Percentiles rank a stretch among this genome's conserved stretches.
Conservation (phyloP, 768 basidiomycete species). For the Boletus rubropictus region DNA sequence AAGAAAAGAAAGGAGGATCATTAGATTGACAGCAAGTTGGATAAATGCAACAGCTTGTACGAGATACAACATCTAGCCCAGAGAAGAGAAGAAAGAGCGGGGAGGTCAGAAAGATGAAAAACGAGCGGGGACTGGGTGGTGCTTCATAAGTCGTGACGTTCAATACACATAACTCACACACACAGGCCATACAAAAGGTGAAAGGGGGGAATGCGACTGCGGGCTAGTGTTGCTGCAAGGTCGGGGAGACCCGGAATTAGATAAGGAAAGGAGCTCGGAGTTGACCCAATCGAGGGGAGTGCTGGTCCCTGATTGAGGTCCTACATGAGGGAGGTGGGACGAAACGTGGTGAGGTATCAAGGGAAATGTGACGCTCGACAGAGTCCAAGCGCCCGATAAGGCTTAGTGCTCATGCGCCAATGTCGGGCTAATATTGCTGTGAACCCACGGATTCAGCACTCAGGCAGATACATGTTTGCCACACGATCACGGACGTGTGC, state of each 20-base stretch:
- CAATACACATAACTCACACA: too few relatives aligned
- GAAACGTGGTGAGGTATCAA: slow-evolving; percentile 30
- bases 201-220: slow-evolving; percentile 17
- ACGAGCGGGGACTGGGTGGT: too few relatives aligned
- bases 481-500: slow-evolving; percentile 90
- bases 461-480: slow-evolving; percentile 67
- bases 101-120: too few relatives aligned
- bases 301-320: slow-evolving; percentile 39
- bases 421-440: slow-evolving; percentile 37
- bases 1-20: too few relatives aligned
- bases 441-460: slow-evolving; percentile 63
- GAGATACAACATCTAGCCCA: too few relatives aligned
- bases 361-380: slow-evolving; percentile 38
- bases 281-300: slow-evolving; percentile 74
- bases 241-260: slow-evolving; percentile 31
- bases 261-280: slow-evolving; percentile 71
- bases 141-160: too few relatives aligned
- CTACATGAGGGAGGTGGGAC: slow-evolving; percentile 35
- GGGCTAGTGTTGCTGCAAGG: slow-evolving; percentile 12
- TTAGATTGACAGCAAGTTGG: too few relatives aligned
- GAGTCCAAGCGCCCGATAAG: slow-evolving; percentile 18
- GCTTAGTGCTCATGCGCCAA: slow-evolving; percentile 12
- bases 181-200: too few relatives aligned
- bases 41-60: too few relatives aligned
- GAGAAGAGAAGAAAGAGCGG: too few relatives aligned